Percentiles rank a stretch among this genome's conserved stretches.
Evolutionary conservation across 2,329 filamentous ascomycete genomes (phyloP).

Genomic region (Diaporthe capsici): DNA sequence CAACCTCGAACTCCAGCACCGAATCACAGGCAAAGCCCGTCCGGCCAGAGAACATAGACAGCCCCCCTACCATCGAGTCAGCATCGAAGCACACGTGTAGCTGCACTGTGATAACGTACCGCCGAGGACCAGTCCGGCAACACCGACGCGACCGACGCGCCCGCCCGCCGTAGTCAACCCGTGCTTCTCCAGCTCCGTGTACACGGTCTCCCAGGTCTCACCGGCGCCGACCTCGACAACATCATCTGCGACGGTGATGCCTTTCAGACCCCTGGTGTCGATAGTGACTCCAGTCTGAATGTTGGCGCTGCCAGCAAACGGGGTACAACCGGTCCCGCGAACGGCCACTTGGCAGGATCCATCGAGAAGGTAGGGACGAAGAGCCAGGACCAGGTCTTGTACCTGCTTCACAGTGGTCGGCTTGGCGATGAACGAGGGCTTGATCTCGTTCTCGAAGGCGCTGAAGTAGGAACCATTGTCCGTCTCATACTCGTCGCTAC

Average conservation of each 20-base stretch:
- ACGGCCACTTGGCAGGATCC: conserved; percentile 41
- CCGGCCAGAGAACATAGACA: conserved; percentile 27
- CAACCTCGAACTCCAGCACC: conserved; percentile 41
- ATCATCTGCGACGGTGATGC: conserved; percentile 41
- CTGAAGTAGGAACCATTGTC: conserved; percentile 45
- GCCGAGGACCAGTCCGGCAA: conserved; percentile 41
- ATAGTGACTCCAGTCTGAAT: conserved; percentile 44
- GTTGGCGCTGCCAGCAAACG: conserved; percentile 43
- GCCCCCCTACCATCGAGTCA: not conserved
- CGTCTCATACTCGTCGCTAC: conserved; percentile 42
- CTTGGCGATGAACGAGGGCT: conserved; percentile 43
- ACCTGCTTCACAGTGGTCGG: conserved; percentile 40
- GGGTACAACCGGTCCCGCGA: conserved; percentile 42
- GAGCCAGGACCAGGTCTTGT: conserved; percentile 36
- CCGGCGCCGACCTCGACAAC: conserved; percentile 42
- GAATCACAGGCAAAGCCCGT: conserved; percentile 45
- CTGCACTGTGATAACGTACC: conserved; percentile 3
- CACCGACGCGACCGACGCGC: conserved; percentile 40
- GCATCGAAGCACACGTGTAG: not conserved
- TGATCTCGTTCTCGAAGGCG: conserved; percentile 44
- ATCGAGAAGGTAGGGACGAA: conserved; percentile 41
- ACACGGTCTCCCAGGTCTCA: conserved; percentile 41
- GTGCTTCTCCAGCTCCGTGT: conserved; percentile 41
- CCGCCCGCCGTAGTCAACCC: conserved; percentile 40
- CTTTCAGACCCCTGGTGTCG: conserved; percentile 42